A percentile compares a stretch with the other conserved stretches of the same genome.
These are phyloP conservation scores for Cladosporium phlei DNA, from an alignment of 2,329 filamentous ascomycete species.

Conservation along the genomic window DNA sequence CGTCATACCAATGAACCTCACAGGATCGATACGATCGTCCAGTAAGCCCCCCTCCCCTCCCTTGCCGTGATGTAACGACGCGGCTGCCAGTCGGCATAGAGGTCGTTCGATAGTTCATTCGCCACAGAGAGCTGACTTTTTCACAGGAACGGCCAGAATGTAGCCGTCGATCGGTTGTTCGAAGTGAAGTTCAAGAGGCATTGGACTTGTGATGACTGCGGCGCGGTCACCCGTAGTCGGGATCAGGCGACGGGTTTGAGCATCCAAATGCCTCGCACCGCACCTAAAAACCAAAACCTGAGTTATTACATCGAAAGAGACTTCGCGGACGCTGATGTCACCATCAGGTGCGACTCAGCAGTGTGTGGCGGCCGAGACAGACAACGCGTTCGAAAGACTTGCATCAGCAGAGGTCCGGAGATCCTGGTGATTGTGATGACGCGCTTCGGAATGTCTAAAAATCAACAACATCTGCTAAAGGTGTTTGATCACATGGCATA, in stretches of 20 bases:
- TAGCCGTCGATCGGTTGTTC: neutral
- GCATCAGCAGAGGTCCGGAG: constrained; percentile 12
- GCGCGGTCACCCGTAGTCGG: neutral
- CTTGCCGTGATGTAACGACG: too few species aligned
- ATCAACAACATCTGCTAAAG: neutral
- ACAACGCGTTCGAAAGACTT: neutral
- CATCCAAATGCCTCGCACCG: neutral
- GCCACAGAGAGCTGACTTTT: constrained; percentile 3
- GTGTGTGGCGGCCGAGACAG: neutral
- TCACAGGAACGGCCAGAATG: neutral
- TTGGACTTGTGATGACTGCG: constrained; percentile 1
- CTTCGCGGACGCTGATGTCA: too few species aligned
- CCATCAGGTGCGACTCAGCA: neutral
- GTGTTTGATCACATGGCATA: neutral
- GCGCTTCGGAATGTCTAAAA: constrained; percentile 3
- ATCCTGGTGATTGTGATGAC: constrained; percentile 14
- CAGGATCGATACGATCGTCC: neutral
- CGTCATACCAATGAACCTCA: neutral
- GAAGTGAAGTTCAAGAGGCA: neutral
- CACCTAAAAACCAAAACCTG: too few species aligned
- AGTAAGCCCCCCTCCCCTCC: neutral
- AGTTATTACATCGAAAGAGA: too few species aligned
- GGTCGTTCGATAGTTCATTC: too few species aligned
- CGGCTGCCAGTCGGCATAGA: too few species aligned
- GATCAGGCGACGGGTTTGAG: neutral